Conservation (phyloP, 2,329 filamentous ascomycete genomes). For the Cercospora citrullina region DNA sequence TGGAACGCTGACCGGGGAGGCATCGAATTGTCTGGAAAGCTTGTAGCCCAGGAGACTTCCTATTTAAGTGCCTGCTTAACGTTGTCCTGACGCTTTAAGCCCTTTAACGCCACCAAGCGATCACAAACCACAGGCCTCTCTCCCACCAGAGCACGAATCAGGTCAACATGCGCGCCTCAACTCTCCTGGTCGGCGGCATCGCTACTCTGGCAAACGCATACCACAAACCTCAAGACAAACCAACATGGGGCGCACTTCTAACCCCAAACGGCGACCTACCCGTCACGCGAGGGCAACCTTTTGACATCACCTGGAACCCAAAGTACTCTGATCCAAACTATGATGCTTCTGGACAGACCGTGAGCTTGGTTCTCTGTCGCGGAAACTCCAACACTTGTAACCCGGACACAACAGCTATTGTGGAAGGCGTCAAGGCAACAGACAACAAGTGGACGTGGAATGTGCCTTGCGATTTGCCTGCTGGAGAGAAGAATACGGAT, state of each 20-base stretch:
- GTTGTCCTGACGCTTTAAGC: background rate
- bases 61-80: background rate
- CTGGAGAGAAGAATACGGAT: conserved; percentile 11
- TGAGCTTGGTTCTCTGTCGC: conserved; percentile 21
- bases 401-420: conserved; percentile 9
- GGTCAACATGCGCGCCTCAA: conserved; percentile 10
- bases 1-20: background rate
- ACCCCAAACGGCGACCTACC: conserved; percentile 13
- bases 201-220: conserved; percentile 13
- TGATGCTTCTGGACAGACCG: conserved; percentile 3
- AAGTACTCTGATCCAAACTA: background rate
- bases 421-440: conserved; percentile 4
- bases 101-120: background rate
- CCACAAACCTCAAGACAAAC: conserved; percentile 8
- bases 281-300: conserved; percentile 16
- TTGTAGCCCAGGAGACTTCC: background rate
- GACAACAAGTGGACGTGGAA: conserved; percentile 12
- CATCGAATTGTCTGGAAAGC: background rate
- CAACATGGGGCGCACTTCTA: conserved; percentile 18
- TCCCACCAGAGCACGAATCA: background rate
- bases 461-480: conserved; percentile 17
- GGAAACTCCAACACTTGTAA: conserved; percentile 16
- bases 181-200: conserved; percentile 3
- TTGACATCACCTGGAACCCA: conserved; percentile 19
- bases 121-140: background rate